A percentile compares a stretch with the other conserved stretches of the same genome.
Conservation (phyloP, 306 rosid species). For the Pyrus betulifolia region DNA sequence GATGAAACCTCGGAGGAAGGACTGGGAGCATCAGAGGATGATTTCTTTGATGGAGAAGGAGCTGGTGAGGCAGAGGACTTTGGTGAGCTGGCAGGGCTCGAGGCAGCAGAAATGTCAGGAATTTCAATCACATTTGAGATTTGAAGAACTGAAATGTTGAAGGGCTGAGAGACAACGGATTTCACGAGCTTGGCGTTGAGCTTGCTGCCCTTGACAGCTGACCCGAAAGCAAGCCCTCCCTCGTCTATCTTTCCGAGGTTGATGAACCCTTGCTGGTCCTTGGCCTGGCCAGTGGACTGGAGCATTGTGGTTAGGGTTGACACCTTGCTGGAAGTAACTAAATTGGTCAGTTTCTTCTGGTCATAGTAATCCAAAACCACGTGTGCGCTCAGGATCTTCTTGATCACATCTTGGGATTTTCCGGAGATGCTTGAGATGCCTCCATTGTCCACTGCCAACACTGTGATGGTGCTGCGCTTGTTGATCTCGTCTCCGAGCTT, state of each 20-base stretch:
- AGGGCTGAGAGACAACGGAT: background rate
- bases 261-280: slow-evolving; percentile 35
- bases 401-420: slow-evolving; percentile 16
- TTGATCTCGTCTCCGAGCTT: slow-evolving; percentile 45
- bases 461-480: slow-evolving; percentile 27
- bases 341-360: slow-evolving; percentile 5
- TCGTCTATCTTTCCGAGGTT: slow-evolving; percentile 5
- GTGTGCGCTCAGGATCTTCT: slow-evolving; percentile 35
- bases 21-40: background rate
- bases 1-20: background rate
- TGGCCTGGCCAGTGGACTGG: slow-evolving; percentile 28
- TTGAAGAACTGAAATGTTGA: background rate
- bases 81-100: background rate
- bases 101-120: background rate
- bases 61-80: background rate
- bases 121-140: slow-evolving; percentile 5
- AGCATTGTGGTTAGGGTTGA: slow-evolving; percentile 26
- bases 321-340: background rate
- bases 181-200: background rate
- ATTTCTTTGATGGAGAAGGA: background rate
- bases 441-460: slow-evolving; percentile 30
- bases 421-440: slow-evolving; percentile 20
- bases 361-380: slow-evolving; percentile 35
- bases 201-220: slow-evolving; percentile 22
- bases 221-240: slow-evolving; percentile 36